Percentiles rank a stretch among this genome's conserved stretches.
Conservation (phyloP, 2,329 filamentous ascomycete genomes). For the Teratosphaeria gauchensis region DNA sequence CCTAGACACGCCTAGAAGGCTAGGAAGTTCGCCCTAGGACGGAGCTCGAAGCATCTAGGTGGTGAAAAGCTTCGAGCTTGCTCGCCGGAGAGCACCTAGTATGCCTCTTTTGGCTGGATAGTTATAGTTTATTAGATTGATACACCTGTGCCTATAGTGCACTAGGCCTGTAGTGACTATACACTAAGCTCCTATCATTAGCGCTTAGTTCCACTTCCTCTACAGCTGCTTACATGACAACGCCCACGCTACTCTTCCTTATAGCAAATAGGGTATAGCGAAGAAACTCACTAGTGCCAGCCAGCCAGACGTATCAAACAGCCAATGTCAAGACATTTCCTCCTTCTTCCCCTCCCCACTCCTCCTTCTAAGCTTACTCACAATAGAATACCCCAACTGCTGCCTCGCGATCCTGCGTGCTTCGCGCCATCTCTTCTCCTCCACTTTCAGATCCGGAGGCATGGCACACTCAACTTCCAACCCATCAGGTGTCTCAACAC, state of each 20-base stretch:
- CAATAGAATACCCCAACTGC: conserved; percentile 1
- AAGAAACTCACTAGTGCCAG: background rate
- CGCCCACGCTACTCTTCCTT: background rate
- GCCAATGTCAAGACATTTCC: background rate
- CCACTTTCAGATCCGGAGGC: background rate
- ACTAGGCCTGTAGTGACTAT: background rate
- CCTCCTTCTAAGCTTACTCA: background rate
- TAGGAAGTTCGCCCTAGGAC: too few species aligned
- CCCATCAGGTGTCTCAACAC: background rate
- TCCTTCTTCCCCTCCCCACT: background rate
- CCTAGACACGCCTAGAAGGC: too few species aligned
- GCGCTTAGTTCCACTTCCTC: background rate
- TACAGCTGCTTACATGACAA: background rate
- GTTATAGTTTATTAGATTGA: too few species aligned
- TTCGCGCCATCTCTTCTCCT: conserved; percentile 1
- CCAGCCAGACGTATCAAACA: background rate
- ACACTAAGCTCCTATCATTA: background rate
- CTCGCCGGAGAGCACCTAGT: too few species aligned
- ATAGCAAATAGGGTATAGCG: background rate
- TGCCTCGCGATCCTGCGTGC: conserved; percentile 1
- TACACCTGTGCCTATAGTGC: background rate
- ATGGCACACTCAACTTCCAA: background rate
- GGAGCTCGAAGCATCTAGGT: too few species aligned
- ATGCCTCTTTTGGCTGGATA: too few species aligned
- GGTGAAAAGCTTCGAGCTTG: too few species aligned